These are phyloP conservation scores for Talaromyces atroroseus DNA, from an alignment of 2,329 filamentous ascomycete species.

Conservation along the genomic window DNA sequence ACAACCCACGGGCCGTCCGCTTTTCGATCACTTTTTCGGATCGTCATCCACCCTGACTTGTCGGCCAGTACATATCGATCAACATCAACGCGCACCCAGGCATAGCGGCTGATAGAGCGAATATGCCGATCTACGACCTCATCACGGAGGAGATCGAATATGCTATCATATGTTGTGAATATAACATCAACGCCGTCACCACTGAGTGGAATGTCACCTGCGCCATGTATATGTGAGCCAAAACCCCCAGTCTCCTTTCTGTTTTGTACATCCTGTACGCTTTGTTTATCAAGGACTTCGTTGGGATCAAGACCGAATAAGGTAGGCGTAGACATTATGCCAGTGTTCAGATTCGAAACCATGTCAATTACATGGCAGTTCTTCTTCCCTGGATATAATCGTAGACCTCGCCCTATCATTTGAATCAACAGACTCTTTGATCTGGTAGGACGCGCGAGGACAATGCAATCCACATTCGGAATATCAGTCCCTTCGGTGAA, in stretches of 20 bases:
- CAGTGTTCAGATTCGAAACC: constrained; percentile 76
- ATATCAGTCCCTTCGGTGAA: constrained; percentile 98
- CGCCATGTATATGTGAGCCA: constrained; percentile 1
- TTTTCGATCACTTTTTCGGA: constrained; percentile 33
- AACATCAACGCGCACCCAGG: constrained; percentile 76
- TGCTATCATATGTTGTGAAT: constrained; percentile 85
- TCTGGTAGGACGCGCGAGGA: constrained; percentile 80
- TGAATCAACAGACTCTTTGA: constrained; percentile 92
- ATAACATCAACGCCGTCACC: constrained; percentile 51
- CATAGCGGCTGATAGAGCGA: constrained; percentile 63
- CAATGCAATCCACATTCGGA: constrained; percentile 89
- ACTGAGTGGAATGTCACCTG: constrained; percentile 4
- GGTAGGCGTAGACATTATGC: constrained; percentile 85
- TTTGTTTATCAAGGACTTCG: constrained; percentile 65
- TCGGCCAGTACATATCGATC: constrained; percentile 67
- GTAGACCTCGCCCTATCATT: constrained; percentile 95
- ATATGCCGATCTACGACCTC: constrained; percentile 74
- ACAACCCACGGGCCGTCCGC: constrained; percentile 25
- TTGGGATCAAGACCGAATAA: constrained; percentile 86
- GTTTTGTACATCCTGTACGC: constrained; percentile 55
- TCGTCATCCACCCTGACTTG: constrained; percentile 55
- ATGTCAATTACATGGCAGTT: constrained; percentile 96
- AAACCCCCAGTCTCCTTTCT: constrained; percentile 40
- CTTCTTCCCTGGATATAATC: constrained; percentile 70
- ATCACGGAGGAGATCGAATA: constrained; percentile 86